Conservation (phyloP, 2,329 filamentous ascomycete species). For the Coniochaeta sp. region DNA sequence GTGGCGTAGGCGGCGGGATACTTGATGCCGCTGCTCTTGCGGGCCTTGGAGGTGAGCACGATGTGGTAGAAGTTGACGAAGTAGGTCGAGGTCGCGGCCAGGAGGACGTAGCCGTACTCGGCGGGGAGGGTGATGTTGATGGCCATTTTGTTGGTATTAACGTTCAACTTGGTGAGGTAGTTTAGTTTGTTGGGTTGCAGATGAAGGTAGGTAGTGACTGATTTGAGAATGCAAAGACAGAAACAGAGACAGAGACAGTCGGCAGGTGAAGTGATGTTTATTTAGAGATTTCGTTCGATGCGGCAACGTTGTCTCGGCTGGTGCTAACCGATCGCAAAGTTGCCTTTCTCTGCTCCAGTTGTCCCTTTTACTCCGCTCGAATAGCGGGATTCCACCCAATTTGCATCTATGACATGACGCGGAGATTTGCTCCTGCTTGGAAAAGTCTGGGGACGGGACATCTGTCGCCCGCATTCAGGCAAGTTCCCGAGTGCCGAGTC, state of each 20-base stretch:
- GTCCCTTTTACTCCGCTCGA: background rate
- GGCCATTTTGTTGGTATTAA: conserved; percentile 28
- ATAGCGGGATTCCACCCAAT: background rate
- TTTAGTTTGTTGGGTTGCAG: background rate
- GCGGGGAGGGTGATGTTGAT: conserved; percentile 33
- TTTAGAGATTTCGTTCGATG: too few species aligned
- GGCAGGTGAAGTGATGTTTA: too few species aligned
- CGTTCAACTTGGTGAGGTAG: background rate
- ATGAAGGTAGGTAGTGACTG: background rate
- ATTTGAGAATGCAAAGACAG: too few species aligned
- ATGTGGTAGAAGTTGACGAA: conserved; percentile 50
- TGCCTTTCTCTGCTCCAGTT: background rate
- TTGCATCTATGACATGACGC: background rate
- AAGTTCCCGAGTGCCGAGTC: background rate
- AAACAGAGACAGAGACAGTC: too few species aligned
- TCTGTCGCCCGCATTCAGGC: background rate
- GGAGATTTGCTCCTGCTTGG: background rate
- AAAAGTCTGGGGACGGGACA: background rate
- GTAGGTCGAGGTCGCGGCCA: conserved; percentile 48
- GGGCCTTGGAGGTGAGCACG: conserved; percentile 37
- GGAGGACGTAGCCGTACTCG: conserved; percentile 55
- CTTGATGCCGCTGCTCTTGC: conserved; percentile 44
- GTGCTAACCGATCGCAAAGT: too few species aligned
- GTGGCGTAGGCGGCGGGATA: conserved; percentile 54
- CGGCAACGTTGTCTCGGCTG: too few species aligned